Evolutionary conservation across 192 early-diverging fungal species (phyloP).

Genomic region (Rhizoclosmatium sp.): DNA sequence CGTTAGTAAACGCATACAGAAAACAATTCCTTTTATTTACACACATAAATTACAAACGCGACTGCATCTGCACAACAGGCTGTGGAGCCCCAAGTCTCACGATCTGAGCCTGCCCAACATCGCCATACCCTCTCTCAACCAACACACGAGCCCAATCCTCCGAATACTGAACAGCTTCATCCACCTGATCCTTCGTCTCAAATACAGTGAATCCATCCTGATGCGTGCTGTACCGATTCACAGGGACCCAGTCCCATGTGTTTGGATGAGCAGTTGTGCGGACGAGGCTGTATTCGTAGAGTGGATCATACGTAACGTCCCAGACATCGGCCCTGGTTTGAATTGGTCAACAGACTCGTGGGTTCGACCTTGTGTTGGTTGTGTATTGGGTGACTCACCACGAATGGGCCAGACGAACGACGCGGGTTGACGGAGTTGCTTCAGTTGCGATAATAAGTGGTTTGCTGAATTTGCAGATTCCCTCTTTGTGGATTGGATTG

Average conservation of each 20-base stretch:
- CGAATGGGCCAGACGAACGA: constrained; percentile 31
- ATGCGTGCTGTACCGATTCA: constrained; percentile 9
- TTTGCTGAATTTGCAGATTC: constrained; percentile 23
- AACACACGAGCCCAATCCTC: constrained; percentile 8
- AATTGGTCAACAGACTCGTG: background rate
- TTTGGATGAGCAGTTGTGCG: background rate
- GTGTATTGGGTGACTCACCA: background rate
- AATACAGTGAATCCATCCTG: constrained; percentile 21
- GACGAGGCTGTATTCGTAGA: constrained; percentile 19
- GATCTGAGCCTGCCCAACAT: constrained; percentile 12
- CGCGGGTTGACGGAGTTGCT: background rate
- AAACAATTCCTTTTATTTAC: too few relatives aligned
- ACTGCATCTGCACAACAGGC: too few relatives aligned
- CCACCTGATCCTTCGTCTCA: background rate
- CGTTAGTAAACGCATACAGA: too few relatives aligned
- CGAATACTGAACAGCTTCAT: constrained; percentile 4
- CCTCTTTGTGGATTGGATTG: constrained; percentile 7
- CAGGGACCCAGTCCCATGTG: constrained; percentile 14
- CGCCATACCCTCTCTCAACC: constrained; percentile 18
- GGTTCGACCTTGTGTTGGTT: background rate
- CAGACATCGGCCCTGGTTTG: constrained; percentile 25
- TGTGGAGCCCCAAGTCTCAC: background rate
- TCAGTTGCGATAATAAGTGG: constrained; percentile 29
- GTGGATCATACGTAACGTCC: constrained; percentile 30
- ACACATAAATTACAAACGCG: too few relatives aligned